A percentile compares a stretch with the other conserved stretches of the same genome.
phyloP scores from a whole-genome alignment of 345 rosid genomes.

The Turritis glabra region DNA sequence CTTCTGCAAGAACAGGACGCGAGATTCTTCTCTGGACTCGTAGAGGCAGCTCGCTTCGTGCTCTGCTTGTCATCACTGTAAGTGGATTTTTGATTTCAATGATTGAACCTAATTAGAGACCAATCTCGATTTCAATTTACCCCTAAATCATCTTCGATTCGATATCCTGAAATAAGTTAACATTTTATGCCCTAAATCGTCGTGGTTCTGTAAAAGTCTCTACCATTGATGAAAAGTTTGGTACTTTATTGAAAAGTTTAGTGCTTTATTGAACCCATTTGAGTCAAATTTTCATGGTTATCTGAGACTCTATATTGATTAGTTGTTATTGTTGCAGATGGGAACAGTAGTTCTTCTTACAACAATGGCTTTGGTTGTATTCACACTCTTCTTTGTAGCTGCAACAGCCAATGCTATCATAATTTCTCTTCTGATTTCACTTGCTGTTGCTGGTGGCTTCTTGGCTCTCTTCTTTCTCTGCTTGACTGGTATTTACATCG shows the following conservation, averaged over 20 bases:
- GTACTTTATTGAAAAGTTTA: constrained; percentile 23
- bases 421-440: constrained; percentile 71
- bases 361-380: constrained; percentile 66
- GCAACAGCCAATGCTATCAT: constrained; percentile 77
- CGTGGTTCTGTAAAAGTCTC: not conserved
- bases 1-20: constrained; percentile 50
- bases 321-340: constrained; percentile 56
- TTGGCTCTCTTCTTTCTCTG: constrained; percentile 75
- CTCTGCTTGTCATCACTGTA: constrained; percentile 79
- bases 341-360: constrained; percentile 72
- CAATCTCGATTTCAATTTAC: not conserved
- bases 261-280: constrained; percentile 22
- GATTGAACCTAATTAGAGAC: not conserved
- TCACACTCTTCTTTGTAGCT: constrained; percentile 75
- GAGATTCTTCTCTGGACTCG: constrained; percentile 72
- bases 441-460: constrained; percentile 88
- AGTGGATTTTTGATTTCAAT: constrained; percentile 27
- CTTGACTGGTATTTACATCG: constrained; percentile 69
- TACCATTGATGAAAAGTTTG: constrained; percentile 16
- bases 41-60: constrained; percentile 73
- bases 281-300: not conserved
- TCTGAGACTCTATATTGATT: not conserved
- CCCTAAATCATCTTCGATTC: not conserved
- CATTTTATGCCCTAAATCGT: not conserved
- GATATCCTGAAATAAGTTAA: not conserved